Base-by-base conservation (phyloP, 805 yeast genomes). In the Candida glaebosa region DNA sequence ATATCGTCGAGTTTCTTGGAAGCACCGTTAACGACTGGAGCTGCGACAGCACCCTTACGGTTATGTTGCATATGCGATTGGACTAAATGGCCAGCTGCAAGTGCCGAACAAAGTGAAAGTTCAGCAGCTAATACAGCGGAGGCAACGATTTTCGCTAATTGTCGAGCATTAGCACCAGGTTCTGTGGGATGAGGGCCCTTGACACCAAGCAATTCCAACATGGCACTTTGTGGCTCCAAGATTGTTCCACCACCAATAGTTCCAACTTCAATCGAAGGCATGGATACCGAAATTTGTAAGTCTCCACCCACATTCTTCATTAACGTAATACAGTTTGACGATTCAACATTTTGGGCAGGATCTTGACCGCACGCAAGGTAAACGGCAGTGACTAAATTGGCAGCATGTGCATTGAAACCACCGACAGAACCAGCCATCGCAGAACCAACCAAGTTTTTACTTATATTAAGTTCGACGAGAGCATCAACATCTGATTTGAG, bases 171-270 rank as follows among this genome's bases (percentile, higher is more conserved):
- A 39, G 82, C 86, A 52, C 99, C 99, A 1, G 99, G 98, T 40
- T 74, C 78, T 3, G 90, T 82, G 30, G 95, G 85, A 61, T 90
- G 95, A 3, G 99, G 97, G 3, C 99, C 99, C 53, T 86, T 81
- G 36, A 93, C 96, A 30, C 98, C 97, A 47, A 93, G 74, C 51
- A 93, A 71, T 55, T 93, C 98, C 45, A 93, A 74, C 96, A 93
- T 88, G 17, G 98, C 87, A 38, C 90, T 86, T 69, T 93, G 99
- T 32, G 99, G 97, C 58, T 87, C 98, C 56, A 93, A 77, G 49
- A 93, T 87, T 3, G 99, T 93, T 60, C 99, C 99, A 49, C 99
- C 99, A 43, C 99, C 99, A 64, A 93, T 89, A 2, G 99, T 93
- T 50, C 99, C 99, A 34, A 93, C 99, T 69, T 93, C 99, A 53